phyloP scores from a whole-genome alignment of 2,329 filamentous ascomycete genomes.

The Macrophomina tecta region DNA sequence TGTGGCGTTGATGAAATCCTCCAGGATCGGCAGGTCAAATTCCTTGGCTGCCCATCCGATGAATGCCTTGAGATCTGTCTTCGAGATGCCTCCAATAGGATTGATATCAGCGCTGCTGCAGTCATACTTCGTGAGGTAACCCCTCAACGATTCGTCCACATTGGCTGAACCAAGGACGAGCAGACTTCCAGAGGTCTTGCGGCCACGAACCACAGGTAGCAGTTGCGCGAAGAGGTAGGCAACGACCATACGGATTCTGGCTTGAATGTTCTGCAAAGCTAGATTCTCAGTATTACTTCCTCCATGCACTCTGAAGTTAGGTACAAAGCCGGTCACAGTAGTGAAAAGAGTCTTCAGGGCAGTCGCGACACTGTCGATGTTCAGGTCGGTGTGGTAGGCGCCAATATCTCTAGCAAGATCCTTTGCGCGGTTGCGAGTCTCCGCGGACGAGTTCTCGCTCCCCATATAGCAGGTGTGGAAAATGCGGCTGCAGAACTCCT shows the following conservation, averaged over 20 bases:
- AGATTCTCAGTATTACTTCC: conserved; percentile 67
- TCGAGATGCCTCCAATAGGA: conserved; percentile 67
- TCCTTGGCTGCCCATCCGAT: conserved; percentile 61
- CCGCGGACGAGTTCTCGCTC: conserved; percentile 67
- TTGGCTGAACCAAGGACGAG: conserved; percentile 73
- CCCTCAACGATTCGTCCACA: conserved; percentile 60
- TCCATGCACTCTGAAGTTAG: conserved; percentile 68
- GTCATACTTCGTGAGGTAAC: conserved; percentile 75
- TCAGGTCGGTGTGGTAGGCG: conserved; percentile 72
- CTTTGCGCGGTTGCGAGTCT: conserved; percentile 70
- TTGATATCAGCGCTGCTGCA: conserved; percentile 59
- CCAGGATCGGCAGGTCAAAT: conserved; percentile 69
- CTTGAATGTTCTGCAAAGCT: conserved; percentile 72
- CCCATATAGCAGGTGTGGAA: conserved; percentile 73
- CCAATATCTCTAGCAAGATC: conserved; percentile 68
- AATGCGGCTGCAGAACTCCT: conserved; percentile 65
- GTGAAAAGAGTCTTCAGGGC: conserved; percentile 66
- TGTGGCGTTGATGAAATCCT: conserved; percentile 64
- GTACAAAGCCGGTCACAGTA: conserved; percentile 64
- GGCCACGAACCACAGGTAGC: conserved; percentile 63
- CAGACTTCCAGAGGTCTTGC: conserved; percentile 62
- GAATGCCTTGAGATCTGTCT: conserved; percentile 74
- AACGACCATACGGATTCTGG: conserved; percentile 69
- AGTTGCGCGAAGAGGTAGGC: conserved; percentile 70
- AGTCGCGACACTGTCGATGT: conserved; percentile 72